Percentiles rank a stretch among this genome's conserved stretches.
These are phyloP conservation scores for Toxicodendron radicans DNA, from an alignment of 345 rosid species.

Conservation along the genomic window DNA sequence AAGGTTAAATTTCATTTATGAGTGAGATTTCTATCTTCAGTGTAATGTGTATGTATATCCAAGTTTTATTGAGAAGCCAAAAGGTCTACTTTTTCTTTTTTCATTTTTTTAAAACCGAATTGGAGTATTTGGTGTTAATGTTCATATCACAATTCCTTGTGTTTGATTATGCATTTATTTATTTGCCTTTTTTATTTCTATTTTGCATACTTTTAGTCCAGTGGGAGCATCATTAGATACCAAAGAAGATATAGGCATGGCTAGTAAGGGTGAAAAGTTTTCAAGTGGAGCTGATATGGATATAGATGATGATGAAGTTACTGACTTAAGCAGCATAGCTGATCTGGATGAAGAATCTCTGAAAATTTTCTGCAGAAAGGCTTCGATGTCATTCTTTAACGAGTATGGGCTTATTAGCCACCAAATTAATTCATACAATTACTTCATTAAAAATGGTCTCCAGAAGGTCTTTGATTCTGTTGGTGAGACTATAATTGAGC, in stretches of 20 bases:
- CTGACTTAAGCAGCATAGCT: slow-evolving; percentile 23
- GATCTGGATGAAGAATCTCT: slow-evolving; percentile 54
- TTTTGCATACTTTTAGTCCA: slow-evolving; percentile 24
- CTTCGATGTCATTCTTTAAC: slow-evolving; percentile 54
- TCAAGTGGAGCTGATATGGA: slow-evolving; percentile 26
- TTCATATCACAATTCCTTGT: not conserved
- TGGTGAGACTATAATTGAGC: slow-evolving; percentile 63
- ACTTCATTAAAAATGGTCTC: slow-evolving; percentile 62
- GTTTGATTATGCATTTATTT: not conserved
- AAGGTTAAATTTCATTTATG: no score
- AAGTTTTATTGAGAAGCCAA: no score
- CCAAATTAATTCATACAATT: slow-evolving; percentile 78
- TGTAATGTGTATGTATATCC: no score
- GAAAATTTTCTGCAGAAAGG: slow-evolving; percentile 59
- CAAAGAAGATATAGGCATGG: slow-evolving; percentile 19
- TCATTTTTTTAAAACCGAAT: not conserved
- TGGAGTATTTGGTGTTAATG: not conserved
- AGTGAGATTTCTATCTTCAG: no score
- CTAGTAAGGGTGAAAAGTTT: slow-evolving; percentile 25
- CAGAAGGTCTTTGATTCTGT: slow-evolving; percentile 62
- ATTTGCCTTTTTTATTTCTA: not conserved
- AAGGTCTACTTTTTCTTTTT: not conserved
- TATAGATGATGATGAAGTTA: slow-evolving; percentile 35
- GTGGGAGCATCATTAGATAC: slow-evolving; percentile 32
- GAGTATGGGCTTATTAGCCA: slow-evolving; percentile 82